Evolutionary conservation across 2,329 filamentous ascomycete species (phyloP).

Genomic region (Trichophyton schoenleinii): DNA sequence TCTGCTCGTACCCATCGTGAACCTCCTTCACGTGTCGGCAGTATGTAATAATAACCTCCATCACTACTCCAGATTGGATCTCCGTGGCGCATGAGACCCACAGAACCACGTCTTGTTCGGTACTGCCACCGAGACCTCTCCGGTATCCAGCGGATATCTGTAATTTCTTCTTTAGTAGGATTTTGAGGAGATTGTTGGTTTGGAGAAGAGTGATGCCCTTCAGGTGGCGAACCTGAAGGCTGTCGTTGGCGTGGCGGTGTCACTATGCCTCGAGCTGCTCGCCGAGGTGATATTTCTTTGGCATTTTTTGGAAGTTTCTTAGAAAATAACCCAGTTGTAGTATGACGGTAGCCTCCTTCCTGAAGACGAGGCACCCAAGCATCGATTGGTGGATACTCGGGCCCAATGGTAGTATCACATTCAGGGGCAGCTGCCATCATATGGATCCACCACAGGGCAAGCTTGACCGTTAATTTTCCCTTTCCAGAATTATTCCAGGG

Average conservation of each 20-base stretch:
- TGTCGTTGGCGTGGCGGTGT: background rate
- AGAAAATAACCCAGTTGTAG: background rate
- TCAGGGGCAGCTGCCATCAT: conserved; percentile 10
- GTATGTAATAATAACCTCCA: background rate
- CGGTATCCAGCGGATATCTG: background rate
- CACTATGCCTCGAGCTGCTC: background rate
- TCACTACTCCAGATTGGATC: background rate
- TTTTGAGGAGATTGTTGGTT: background rate
- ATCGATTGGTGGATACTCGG: conserved; percentile 3
- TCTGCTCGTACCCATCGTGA: background rate
- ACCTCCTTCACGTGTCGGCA: background rate
- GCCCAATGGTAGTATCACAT: conserved; percentile 3
- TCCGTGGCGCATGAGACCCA: background rate
- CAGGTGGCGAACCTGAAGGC: background rate
- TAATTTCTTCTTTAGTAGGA: background rate
- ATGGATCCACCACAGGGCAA: conserved; percentile 12
- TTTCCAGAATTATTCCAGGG: conserved; percentile 6
- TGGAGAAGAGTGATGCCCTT: background rate
- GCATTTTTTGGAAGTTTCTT: background rate
- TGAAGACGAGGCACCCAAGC: background rate
- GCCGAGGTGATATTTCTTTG: background rate
- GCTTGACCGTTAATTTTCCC: conserved; percentile 8
- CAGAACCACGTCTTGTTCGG: background rate
- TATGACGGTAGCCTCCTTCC: background rate
- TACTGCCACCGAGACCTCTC: background rate